Percentiles rank a stretch among this genome's conserved stretches.
phyloP scores from a whole-genome alignment of 768 basidiomycete species.

The Tricholoma sp. region DNA sequence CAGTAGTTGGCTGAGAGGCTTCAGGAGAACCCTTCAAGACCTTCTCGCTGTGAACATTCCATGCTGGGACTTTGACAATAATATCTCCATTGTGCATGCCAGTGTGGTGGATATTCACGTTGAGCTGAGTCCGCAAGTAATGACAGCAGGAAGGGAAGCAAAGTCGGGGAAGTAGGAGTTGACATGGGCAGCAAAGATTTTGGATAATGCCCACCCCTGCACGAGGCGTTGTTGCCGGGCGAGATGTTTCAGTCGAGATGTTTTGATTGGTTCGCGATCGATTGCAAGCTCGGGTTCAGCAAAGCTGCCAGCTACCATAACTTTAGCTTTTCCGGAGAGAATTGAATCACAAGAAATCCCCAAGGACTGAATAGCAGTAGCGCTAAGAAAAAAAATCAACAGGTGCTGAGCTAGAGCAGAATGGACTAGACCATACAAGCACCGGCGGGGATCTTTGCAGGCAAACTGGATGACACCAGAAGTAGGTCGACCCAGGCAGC shows the following conservation, averaged over 20 bases:
- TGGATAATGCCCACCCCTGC: slow-evolving; percentile 71
- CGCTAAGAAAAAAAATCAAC: too few species aligned
- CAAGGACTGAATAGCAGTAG: slow-evolving; percentile 93
- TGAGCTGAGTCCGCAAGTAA: too few species aligned
- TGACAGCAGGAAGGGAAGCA: too few species aligned
- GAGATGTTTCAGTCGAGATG: slow-evolving; percentile 99
- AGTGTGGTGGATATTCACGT: too few species aligned
- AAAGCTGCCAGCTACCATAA: slow-evolving; percentile 99
- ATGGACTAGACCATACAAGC: slow-evolving; percentile 62
- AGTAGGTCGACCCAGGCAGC: slow-evolving; percentile 98
- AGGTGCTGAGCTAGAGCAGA: slow-evolving; percentile 3
- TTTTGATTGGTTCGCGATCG: slow-evolving; percentile 97
- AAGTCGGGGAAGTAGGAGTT: too few species aligned
- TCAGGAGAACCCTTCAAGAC: too few species aligned
- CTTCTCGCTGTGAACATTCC: too few species aligned
- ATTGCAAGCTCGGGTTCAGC: slow-evolving; percentile 97
- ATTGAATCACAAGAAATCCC: slow-evolving; percentile 98
- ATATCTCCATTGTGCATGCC: too few species aligned
- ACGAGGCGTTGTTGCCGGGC: slow-evolving; percentile 93
- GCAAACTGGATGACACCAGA: slow-evolving; percentile 92
- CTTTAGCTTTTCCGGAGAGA: slow-evolving; percentile 92
- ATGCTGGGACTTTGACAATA: too few species aligned
- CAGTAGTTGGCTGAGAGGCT: too few species aligned
- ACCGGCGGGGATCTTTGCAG: slow-evolving; percentile 98
- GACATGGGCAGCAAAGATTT: slow-evolving; percentile 3